Evolutionary conservation across 371 early-diverging fungal species (phyloP), one percentile per base, ranked within the genome.

Genomic region (Rhizopus sp.): DNA sequence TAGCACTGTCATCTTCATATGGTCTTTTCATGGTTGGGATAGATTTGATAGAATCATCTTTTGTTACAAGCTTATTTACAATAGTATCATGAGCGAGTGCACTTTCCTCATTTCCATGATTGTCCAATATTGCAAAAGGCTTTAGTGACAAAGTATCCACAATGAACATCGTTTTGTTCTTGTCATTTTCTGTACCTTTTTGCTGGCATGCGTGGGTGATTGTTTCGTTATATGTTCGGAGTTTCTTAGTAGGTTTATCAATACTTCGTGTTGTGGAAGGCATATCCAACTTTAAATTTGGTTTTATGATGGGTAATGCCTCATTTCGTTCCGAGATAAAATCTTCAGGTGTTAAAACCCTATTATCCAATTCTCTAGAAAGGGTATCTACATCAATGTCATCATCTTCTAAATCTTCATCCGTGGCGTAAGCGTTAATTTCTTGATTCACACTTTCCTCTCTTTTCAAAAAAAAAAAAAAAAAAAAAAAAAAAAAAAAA

Each of bases 1-100:
- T 96, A 56, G 94, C 93, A 74, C 76, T 81, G 35, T 92, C 92
- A 57, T 88, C 90, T 72, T 94, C 93, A 83, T 96, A 93, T 77
- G 93, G 93, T 59, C 94, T 96, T 70, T 93, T 80, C 89, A 94
- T 67, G 96, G 94, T 35, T 78, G 84, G 59, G 91, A 87, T 62
- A 78, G 94, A 56, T 91, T 93, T 42, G 80, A 79, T 66, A 92
- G 91, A 72, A 76, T 96, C 68, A 30, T 17, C 7, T 46, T 17
- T 46, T 46, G 30, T 46, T 46, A 46, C 13, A 30, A 46, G 17
- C 34, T 54, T 44, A 44, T 44, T 54, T n/a, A 41, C 34, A 54
- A 42, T 33, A 34, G 30, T 31, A 30, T 54, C 31, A 34, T 49
- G 49, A n/a, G 49, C 33, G 31, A 60, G 55, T 49, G 60, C 60